Evolutionary conservation across 2,329 filamentous ascomycete genomes (phyloP).

Genomic region (Microcyclosporella mali): DNA sequence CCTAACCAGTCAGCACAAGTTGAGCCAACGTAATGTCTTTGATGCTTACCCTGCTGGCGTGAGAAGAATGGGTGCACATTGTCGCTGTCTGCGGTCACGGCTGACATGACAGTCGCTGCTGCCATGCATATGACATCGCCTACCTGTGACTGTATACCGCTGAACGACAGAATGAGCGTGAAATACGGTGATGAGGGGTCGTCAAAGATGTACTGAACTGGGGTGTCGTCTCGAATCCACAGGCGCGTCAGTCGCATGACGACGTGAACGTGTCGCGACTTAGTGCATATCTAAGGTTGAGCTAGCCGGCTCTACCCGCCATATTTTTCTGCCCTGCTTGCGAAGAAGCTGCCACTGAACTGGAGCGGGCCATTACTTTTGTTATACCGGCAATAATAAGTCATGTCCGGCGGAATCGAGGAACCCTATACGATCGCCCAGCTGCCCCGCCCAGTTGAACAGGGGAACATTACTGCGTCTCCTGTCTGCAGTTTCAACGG

Average conservation of each 20-base stretch:
- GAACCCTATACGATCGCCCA: conserved; percentile 38
- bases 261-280: background rate
- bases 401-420: conserved; percentile 27
- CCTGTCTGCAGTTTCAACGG: conserved; percentile 50
- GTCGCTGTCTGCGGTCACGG: conserved; percentile 22
- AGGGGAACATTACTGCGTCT: conserved; percentile 38
- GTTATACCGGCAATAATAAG: conserved; percentile 1
- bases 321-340: too few species aligned
- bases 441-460: conserved; percentile 38
- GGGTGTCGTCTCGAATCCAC: too few species aligned
- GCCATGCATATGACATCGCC: conserved; percentile 16
- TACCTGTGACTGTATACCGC: conserved; percentile 1
- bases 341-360: too few species aligned
- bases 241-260: background rate
- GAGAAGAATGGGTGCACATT: conserved; percentile 31
- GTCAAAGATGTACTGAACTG: too few species aligned
- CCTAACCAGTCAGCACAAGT: background rate
- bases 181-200: too few species aligned
- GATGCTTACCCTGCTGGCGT: conserved; percentile 12
- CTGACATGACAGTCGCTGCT: conserved; percentile 15
- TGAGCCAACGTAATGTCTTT: background rate
- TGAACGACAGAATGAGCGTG: too few species aligned
- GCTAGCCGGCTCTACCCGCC: background rate
- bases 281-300: background rate
- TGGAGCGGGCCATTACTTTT: background rate